These are phyloP conservation scores for Aurantiochytrium sp. DNA, from an alignment of 108 stramenopile species.

Conservation along the genomic window DNA sequence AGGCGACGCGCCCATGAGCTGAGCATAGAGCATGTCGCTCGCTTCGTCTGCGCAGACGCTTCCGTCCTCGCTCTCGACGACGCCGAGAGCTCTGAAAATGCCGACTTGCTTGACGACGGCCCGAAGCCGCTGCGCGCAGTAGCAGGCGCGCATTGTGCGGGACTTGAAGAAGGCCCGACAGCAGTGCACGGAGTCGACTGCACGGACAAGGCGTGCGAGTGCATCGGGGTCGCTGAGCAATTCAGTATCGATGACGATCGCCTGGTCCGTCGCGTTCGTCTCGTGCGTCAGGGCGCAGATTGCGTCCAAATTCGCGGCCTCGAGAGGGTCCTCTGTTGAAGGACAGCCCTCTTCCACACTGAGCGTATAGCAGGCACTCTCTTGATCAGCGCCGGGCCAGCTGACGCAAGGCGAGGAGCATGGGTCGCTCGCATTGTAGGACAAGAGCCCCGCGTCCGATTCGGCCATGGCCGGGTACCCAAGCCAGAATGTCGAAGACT, in stretches of 20 bases:
- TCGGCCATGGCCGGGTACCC: not conserved
- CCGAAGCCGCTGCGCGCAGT: not conserved
- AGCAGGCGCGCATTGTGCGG: not conserved
- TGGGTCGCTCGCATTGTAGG: not conserved
- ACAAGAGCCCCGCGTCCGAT: no score
- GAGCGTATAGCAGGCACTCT: not conserved
- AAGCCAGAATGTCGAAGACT: not conserved
- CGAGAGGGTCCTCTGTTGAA: not conserved
- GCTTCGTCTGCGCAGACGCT: not conserved
- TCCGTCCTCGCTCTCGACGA: not conserved
- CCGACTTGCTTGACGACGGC: not conserved
- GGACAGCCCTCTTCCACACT: conserved; percentile 26
- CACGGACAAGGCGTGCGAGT: not conserved
- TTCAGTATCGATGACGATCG: not conserved
- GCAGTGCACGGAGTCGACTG: not conserved
- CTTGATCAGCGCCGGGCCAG: not conserved
- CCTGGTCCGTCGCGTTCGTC: not conserved
- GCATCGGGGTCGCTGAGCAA: not conserved
- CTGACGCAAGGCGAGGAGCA: not conserved
- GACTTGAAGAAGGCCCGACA: not conserved
- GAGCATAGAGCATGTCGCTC: not conserved
- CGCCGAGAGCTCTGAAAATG: not conserved
- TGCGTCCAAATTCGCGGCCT: not conserved
- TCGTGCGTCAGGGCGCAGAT: not conserved
- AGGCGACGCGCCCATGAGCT: not conserved